Evolutionary conservation across 2,329 filamentous ascomycete genomes (phyloP).

Genomic region (Diplocarpon mali): DNA sequence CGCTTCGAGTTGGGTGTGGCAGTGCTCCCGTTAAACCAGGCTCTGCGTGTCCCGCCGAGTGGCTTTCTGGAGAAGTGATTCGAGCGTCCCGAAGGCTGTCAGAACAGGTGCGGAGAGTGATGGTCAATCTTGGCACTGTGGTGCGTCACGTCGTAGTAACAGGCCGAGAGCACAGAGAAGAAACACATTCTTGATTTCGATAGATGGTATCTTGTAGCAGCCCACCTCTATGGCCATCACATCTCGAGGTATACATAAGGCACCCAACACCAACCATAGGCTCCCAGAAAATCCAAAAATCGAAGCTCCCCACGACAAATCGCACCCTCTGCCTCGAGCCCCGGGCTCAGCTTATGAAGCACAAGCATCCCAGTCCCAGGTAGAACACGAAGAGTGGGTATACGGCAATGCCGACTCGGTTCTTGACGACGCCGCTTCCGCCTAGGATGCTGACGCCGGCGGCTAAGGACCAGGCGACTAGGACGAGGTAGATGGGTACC

Average conservation of each 20-base stretch:
- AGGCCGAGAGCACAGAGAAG: no score
- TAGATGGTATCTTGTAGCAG: background rate
- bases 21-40: no score
- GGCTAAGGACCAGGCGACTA: constrained; percentile 86
- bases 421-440: constrained; percentile 90
- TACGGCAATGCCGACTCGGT: constrained; percentile 84
- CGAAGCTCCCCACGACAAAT: background rate
- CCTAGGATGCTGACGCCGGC: constrained; percentile 93
- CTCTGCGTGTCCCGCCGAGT: no score
- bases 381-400: constrained; percentile 96
- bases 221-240: background rate
- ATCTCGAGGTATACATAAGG: background rate
- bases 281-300: background rate
- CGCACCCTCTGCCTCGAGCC: background rate
- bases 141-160: no score
- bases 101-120: background rate
- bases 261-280: background rate
- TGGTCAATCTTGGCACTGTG: no score
- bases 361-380: constrained; percentile 81
- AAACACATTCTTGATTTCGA: background rate
- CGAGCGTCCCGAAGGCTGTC: background rate
- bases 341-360: constrained; percentile 56
- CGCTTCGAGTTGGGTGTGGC: no score
- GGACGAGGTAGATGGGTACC: constrained; percentile 80
- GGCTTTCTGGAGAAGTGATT: no score